These are phyloP conservation scores for Nannochloris sp. DNA, from an alignment of 139 green algal species.

Conservation along the genomic window DNA sequence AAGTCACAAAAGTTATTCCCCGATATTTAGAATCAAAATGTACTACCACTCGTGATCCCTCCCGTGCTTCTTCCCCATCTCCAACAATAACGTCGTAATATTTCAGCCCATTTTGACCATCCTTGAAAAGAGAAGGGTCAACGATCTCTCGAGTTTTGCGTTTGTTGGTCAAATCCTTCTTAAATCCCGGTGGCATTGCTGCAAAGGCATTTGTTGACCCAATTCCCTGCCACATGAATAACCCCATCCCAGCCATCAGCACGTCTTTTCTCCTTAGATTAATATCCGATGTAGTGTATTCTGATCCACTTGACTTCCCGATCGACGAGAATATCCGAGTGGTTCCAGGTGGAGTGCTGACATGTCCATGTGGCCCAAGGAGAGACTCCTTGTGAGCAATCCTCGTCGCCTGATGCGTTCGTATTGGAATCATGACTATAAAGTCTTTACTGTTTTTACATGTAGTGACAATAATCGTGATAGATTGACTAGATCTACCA, in stretches of 20 bases:
- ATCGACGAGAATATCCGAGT: too few relatives aligned
- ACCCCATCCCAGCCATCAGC: not conserved
- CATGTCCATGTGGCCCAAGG: too few relatives aligned
- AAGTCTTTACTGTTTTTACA: too few relatives aligned
- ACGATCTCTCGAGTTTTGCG: constrained; percentile 41
- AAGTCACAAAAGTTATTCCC: too few relatives aligned
- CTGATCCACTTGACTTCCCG: too few relatives aligned
- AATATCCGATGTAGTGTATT: too few relatives aligned
- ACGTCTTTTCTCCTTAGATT: not conserved
- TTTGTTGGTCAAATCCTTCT: constrained; percentile 34
- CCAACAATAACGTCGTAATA: constrained; percentile 58
- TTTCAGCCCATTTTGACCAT: constrained; percentile 55
- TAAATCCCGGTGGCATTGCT: constrained; percentile 13
- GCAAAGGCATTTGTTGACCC: not conserved
- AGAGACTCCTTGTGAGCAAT: too few relatives aligned
- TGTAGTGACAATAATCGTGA: too few relatives aligned
- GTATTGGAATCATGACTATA: too few relatives aligned
- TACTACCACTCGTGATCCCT: constrained; percentile 58
- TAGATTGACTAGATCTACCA: too few relatives aligned
- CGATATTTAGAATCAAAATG: constrained; percentile 68
- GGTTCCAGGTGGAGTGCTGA: too few relatives aligned
- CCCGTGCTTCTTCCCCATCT: constrained; percentile 33
- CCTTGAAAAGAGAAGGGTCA: constrained; percentile 35
- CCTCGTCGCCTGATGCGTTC: too few relatives aligned
- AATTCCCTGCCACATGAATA: not conserved